A percentile compares a stretch with the other conserved stretches of the same genome.
Conservation (phyloP, 2,329 filamentous ascomycete genomes). For the Cercospora berteroae region DNA sequence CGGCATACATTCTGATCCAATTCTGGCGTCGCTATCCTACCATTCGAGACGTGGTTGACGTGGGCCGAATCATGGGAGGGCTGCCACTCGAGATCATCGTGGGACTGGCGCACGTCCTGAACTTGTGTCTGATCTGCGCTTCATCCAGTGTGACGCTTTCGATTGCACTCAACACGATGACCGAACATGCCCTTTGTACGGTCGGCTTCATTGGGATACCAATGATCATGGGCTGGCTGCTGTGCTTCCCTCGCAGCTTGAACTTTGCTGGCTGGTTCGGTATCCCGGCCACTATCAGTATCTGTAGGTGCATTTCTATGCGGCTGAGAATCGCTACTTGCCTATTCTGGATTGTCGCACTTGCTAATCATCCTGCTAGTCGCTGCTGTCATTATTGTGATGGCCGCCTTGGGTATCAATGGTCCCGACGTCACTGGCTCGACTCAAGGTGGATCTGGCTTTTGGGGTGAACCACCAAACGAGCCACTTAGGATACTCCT, state of each 20-base stretch:
- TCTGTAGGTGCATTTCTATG: conserved; percentile 58
- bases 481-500: neutral
- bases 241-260: conserved; percentile 19
- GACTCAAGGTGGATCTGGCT: neutral
- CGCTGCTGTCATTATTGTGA: conserved; percentile 3
- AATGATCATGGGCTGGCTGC: conserved; percentile 18
- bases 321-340: neutral
- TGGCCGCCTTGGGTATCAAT: conserved; percentile 1
- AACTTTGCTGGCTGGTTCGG: conserved; percentile 21
- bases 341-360: too few relatives aligned
- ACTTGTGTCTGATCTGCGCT: conserved; percentile 20
- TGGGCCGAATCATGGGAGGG: conserved; percentile 38
- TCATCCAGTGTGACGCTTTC: conserved; percentile 17
- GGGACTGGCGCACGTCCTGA: conserved; percentile 15
- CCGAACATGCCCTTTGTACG: conserved; percentile 14
- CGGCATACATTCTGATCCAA: conserved; percentile 32
- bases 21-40: conserved; percentile 43
- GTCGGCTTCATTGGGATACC: conserved; percentile 20
- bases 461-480: conserved; percentile 6
- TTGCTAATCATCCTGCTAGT: neutral
- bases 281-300: conserved; percentile 43
- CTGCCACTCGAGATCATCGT: conserved; percentile 17
- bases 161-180: conserved; percentile 19
- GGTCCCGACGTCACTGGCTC: neutral
- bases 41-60: conserved; percentile 41